A percentile compares a stretch with the other conserved stretches of the same genome.
Evolutionary conservation across 2,329 filamentous ascomycete genomes (phyloP).

Genomic region (Paraphoma chrysanthemicola): DNA sequence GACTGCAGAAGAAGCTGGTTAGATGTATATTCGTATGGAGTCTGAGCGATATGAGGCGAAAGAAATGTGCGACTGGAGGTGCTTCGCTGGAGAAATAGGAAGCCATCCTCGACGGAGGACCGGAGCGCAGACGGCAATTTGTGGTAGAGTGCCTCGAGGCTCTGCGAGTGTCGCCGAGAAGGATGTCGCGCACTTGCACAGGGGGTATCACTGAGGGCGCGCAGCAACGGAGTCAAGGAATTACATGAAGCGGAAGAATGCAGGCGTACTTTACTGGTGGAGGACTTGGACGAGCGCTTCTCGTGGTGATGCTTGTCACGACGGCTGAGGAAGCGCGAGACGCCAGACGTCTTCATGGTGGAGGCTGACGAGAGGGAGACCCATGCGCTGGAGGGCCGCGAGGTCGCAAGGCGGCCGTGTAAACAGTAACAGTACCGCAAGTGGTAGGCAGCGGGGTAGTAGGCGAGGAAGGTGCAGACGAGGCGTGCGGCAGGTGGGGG

Average conservation of each 20-base stretch:
- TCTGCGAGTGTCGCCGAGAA: conserved; percentile 17
- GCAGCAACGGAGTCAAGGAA: conserved; percentile 20
- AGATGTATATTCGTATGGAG: conserved; percentile 28
- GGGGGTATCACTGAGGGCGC: not conserved
- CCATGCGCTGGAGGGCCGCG: conserved; percentile 22
- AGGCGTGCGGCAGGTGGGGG: not conserved
- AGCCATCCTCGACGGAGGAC: conserved; percentile 17
- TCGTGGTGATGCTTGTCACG: conserved; percentile 64
- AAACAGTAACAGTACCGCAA: not conserved
- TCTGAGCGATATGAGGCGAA: conserved; percentile 11
- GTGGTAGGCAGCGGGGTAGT: not conserved
- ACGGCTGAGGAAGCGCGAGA: conserved; percentile 73
- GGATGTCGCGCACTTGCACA: conserved; percentile 5
- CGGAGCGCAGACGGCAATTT: conserved; percentile 31
- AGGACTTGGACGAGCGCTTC: conserved; percentile 44
- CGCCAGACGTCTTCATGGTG: conserved; percentile 53
- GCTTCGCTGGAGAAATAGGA: conserved; percentile 27
- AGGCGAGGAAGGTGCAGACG: conserved; percentile 1
- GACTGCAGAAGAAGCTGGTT: conserved; percentile 36
- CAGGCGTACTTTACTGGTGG: conserved; percentile 42
- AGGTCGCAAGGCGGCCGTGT: conserved; percentile 5
- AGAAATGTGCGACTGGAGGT: conserved; percentile 20
- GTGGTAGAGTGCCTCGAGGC: conserved; percentile 28
- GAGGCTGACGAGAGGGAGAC: conserved; percentile 11
- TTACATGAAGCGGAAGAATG: conserved; percentile 20